A percentile compares a stretch with the other conserved stretches of the same genome.
Evolutionary conservation across 2,329 filamentous ascomycete genomes (phyloP).

Genomic region (Sporothrix sp.): DNA sequence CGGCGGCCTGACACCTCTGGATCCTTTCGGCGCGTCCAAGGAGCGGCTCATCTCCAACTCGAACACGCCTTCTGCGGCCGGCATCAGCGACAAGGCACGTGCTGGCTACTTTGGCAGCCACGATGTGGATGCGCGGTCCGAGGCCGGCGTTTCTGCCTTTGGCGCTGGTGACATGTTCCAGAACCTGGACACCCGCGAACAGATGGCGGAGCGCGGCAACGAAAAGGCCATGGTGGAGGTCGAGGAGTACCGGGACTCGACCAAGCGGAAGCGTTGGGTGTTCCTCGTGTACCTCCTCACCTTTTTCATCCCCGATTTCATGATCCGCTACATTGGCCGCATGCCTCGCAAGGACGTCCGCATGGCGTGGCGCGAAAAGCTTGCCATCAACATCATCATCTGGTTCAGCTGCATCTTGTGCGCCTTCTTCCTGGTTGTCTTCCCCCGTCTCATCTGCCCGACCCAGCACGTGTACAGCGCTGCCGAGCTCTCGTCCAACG

Average conservation of each 20-base stretch:
- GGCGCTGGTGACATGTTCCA: conserved; percentile 96
- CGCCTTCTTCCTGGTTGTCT: conserved; percentile 82
- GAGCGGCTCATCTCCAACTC: conserved; percentile 46
- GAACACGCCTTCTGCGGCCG: conserved; percentile 41
- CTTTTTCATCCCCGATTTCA: conserved; percentile 77
- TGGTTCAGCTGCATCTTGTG: conserved; percentile 74
- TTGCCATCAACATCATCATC: conserved; percentile 96
- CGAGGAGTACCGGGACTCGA: conserved; percentile 68
- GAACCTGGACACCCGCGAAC: conserved; percentile 84
- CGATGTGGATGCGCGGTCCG: conserved; percentile 76
- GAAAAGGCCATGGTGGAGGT: conserved; percentile 85
- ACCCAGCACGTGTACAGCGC: conserved; percentile 80
- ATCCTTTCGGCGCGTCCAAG: conserved; percentile 53
- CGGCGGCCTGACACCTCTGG: conserved; percentile 44
- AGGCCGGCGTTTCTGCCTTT: conserved; percentile 84
- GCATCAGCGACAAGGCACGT: conserved; percentile 61
- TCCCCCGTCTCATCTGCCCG: conserved; percentile 83
- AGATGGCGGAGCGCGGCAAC: conserved; percentile 91
- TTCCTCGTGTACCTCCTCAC: conserved; percentile 75
- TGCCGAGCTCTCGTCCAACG: conserved; percentile 60
- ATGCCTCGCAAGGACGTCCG: conserved; percentile 91
- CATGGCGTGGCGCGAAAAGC: conserved; percentile 89
- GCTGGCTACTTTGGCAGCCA: conserved; percentile 71
- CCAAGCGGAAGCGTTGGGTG: conserved; percentile 83
- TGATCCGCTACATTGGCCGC: conserved; percentile 64